Conservation (phyloP, 495 filamentous ascomycete species). For the Penicillium roqueforti region DNA sequence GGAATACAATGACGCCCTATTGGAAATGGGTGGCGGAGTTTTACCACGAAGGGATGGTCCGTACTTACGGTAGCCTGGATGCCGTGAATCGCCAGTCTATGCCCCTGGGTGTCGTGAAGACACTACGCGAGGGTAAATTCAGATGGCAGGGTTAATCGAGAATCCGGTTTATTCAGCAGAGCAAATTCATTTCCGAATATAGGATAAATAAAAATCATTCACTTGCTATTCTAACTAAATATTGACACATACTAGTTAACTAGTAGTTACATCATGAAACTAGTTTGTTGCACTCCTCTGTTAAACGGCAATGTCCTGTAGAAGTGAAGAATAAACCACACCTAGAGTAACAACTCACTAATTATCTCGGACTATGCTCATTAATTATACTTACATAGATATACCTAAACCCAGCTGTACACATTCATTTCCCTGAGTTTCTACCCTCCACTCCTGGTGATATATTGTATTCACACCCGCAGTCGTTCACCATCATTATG, state of each 20-base stretch:
- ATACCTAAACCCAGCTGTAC: no score
- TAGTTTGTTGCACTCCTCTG: no score
- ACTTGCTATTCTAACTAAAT: no score
- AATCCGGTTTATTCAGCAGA: no score
- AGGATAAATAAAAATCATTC: no score
- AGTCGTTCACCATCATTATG: not conserved
- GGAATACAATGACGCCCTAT: constrained; percentile 50
- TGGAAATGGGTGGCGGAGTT: constrained; percentile 59
- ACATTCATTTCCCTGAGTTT: not conserved
- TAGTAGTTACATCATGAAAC: no score
- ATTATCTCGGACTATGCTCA: not conserved
- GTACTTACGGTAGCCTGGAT: constrained; percentile 57
- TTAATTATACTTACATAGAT: not conserved
- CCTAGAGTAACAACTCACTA: not conserved
- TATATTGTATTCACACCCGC: not conserved
- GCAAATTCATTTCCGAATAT: not conserved
- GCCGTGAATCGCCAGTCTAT: constrained; percentile 58
- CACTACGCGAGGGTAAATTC: constrained; percentile 54
- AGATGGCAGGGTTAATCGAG: constrained; percentile 52
- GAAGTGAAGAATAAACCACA: not conserved
- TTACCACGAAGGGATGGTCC: constrained; percentile 56
- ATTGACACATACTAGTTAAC: no score
- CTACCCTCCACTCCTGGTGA: not conserved
- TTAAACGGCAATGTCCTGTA: no score
- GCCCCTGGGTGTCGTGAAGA: constrained; percentile 62